Percentiles rank a stretch among this genome's conserved stretches.
phyloP scores from a whole-genome alignment of 1,284 basidiomycete genomes.

The Ganoderma multipileum region DNA sequence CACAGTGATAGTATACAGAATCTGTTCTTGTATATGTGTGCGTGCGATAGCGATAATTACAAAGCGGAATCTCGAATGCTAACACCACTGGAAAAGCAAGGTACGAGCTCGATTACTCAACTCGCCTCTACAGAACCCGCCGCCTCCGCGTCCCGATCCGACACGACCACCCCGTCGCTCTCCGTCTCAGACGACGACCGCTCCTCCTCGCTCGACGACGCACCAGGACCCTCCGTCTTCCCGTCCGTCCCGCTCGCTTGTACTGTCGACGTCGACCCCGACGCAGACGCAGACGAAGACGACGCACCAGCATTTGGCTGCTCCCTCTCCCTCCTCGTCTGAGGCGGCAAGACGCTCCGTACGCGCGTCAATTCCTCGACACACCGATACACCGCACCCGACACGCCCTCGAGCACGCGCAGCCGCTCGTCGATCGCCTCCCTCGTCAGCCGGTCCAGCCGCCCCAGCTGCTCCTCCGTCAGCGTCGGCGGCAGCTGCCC shows the following conservation, averaged over 20 bases:
- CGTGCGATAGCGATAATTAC: slow-evolving; percentile 2
- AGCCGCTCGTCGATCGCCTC: slow-evolving; percentile 87
- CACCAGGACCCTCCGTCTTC: not conserved
- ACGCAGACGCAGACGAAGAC: not conserved
- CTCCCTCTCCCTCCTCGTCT: slow-evolving; percentile 3
- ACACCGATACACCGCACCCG: slow-evolving; percentile 69
- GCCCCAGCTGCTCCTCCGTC: slow-evolving; percentile 64
- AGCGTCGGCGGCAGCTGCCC: slow-evolving; percentile 54
- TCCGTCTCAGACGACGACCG: slow-evolving; percentile 5
- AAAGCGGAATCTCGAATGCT: not conserved
- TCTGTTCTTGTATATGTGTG: not conserved
- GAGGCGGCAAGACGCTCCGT: slow-evolving; percentile 68
- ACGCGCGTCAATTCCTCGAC: slow-evolving; percentile 80
- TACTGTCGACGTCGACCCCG: not conserved
- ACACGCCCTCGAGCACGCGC: slow-evolving; percentile 77
- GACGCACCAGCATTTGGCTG: too few relatives aligned
- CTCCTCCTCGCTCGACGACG: slow-evolving; percentile 8
- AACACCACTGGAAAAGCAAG: not conserved
- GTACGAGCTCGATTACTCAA: not conserved
- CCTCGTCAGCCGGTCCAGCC: slow-evolving; percentile 69
- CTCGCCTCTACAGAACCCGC: not conserved
- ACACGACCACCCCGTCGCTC: not conserved
- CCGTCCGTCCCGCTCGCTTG: not conserved
- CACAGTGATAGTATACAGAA: not conserved
- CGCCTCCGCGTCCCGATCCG: not conserved